Percentiles rank a stretch among this genome's conserved stretches.
These are phyloP conservation scores for Phytophthora capsici DNA, from an alignment of 352 stramenopile species.

Conservation along the genomic window DNA sequence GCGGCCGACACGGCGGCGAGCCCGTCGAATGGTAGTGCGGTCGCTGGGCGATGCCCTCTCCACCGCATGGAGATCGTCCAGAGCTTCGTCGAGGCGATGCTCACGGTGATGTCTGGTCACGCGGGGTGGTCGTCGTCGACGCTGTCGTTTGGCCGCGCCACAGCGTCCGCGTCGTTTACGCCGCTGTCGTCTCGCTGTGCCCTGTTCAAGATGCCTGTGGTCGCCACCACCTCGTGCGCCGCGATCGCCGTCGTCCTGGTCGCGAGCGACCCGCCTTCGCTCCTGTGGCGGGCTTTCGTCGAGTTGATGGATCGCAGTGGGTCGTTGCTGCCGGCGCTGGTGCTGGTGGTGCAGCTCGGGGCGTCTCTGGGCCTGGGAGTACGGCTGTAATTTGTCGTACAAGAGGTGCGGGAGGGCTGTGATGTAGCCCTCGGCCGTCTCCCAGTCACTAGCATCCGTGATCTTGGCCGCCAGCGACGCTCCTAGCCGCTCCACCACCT, in stretches of 20 bases:
- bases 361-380: conserved; percentile 3
- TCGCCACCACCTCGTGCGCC: no score
- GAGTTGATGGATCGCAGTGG: no score
- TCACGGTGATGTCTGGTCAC: not conserved
- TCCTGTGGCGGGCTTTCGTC: no score
- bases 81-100: conserved; percentile 9
- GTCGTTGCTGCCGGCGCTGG: no score
- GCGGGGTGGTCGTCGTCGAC: not conserved
- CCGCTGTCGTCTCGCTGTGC: no score
- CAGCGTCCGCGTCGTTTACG: no score
- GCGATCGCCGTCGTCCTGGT: no score
- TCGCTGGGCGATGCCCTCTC: no score
- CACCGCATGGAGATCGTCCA: conserved; percentile 7
- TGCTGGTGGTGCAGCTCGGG: no score
- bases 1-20: conserved; percentile 10
- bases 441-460: conserved; percentile 14
- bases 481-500: not conserved
- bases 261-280: no score
- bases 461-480: conserved; percentile 17
- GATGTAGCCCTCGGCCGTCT: conserved; percentile 14
- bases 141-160: no score
- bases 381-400: conserved; percentile 11
- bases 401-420: conserved; percentile 5
- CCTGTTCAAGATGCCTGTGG: no score
- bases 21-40: not conserved